A percentile compares a stretch with the other conserved stretches of the same genome.
phyloP scores from a whole-genome alignment of 2,329 filamentous ascomycete genomes.

The Alternaria panax region DNA sequence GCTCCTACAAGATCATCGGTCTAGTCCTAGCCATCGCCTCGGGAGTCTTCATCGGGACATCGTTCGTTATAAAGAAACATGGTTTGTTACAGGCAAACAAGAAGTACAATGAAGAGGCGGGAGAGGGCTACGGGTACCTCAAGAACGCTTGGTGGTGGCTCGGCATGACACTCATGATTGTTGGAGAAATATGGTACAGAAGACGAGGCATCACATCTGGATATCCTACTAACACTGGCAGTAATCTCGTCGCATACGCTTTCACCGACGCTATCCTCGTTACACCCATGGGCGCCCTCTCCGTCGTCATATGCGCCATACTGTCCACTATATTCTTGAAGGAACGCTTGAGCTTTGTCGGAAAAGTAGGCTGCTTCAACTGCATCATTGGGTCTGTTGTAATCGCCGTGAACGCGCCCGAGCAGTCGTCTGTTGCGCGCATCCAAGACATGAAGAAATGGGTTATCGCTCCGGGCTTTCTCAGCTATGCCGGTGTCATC shows the following conservation, averaged over 20 bases:
- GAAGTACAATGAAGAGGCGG: constrained; percentile 95
- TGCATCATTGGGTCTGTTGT: constrained; percentile 93
- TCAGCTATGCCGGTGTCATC: constrained; percentile 83
- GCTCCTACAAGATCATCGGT: constrained; percentile 82
- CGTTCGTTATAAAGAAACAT: constrained; percentile 94
- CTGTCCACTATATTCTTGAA: constrained; percentile 95
- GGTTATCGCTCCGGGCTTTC: constrained; percentile 85
- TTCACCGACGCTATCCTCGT: constrained; percentile 97
- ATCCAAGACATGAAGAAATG: constrained; percentile 94
- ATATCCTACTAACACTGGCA: constrained; percentile 50
- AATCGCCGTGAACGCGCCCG: constrained; percentile 92
- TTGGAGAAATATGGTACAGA: constrained; percentile 77
- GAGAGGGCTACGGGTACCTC: constrained; percentile 95
- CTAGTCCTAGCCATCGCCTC: constrained; percentile 86
- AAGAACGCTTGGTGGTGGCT: constrained; percentile 96
- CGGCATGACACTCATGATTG: constrained; percentile 95
- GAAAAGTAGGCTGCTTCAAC: constrained; percentile 93
- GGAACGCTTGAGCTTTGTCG: constrained; percentile 92
- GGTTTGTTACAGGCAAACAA: constrained; percentile 90
- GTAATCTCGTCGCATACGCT: constrained; percentile 93
- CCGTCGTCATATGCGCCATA: constrained; percentile 90
- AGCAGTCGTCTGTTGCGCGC: constrained; percentile 80
- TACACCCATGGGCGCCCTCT: constrained; percentile 87
- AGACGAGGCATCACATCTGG: background rate
- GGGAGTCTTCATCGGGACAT: constrained; percentile 90